Evolutionary conservation across 352 stramenopile genomes (phyloP).

Genomic region (Pythium periplocum): DNA sequence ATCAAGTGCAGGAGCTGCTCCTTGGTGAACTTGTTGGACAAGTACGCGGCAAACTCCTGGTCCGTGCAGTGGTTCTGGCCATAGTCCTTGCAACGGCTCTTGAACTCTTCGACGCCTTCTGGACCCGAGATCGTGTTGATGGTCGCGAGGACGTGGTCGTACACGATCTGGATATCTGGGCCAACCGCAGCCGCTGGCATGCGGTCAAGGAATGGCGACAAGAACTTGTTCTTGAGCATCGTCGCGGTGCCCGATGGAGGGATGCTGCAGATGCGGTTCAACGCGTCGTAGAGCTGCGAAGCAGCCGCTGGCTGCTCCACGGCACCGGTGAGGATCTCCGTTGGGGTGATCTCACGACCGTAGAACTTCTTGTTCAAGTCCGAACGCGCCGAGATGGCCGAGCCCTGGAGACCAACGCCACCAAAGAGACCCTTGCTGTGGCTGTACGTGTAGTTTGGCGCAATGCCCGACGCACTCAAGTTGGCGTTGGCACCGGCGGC

Average conservation of each 20-base stretch:
- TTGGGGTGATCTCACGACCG: conserved; percentile 78
- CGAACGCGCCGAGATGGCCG: conserved; percentile 64
- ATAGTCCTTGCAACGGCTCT: conserved; percentile 82
- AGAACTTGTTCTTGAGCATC: conserved; percentile 52
- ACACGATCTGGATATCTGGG: conserved; percentile 77
- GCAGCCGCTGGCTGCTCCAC: conserved; percentile 80
- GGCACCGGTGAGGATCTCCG: conserved; percentile 76
- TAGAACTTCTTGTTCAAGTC: conserved; percentile 90
- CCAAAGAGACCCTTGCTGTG: conserved; percentile 85
- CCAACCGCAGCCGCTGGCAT: conserved; percentile 68
- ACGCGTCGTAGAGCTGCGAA: conserved; percentile 75
- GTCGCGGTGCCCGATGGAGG: conserved; percentile 47
- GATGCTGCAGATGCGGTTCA: conserved; percentile 72
- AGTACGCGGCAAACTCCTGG: conserved; percentile 61
- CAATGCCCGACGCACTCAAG: conserved; percentile 66
- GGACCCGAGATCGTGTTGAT: conserved; percentile 59
- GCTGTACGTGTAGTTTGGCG: conserved; percentile 86
- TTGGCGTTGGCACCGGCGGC: conserved; percentile 72
- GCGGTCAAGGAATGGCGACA: conserved; percentile 64
- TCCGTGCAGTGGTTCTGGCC: conserved; percentile 77
- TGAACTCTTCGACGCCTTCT: conserved; percentile 73
- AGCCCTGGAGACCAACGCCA: conserved; percentile 76
- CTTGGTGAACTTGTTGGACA: conserved; percentile 63
- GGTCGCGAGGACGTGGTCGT: conserved; percentile 73
- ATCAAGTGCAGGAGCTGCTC: conserved; percentile 72